Base-by-base conservation (phyloP, 371 early-diverging fungal species). In the Mucor plumbeus region DNA sequence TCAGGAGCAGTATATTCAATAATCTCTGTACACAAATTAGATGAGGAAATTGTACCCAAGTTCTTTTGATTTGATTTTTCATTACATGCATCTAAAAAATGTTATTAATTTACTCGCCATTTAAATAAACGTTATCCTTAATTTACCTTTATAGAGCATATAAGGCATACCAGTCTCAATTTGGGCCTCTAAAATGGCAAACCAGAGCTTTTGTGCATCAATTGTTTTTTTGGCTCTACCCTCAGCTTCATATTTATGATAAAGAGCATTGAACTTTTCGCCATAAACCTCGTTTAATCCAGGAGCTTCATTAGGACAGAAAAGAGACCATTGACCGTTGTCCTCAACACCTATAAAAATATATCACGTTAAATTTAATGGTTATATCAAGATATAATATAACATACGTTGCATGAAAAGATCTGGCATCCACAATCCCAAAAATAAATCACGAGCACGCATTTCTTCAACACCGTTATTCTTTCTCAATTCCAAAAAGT, bases 161-260 rank as follows among this genome's bases (percentile, higher is more conserved):
- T 95, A 99, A 1, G 99, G 99, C 48, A 93, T 98, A 35, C 99
- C 99, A 13, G 99, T 99, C 83, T 99, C 99, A 43, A 96, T 96
- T 84, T 99, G 99, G 5, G 99, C 82, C 64, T 99, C 99, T 47
- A 99, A 71, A 64, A 99, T 98, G 7, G 98, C 96, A 76, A 92
- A 96, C 99, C 99, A 99, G 34, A 99, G 87, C 86, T 98, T 97
- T 77, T 98, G 98, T 38, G 99, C 99, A 75, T 94, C 93, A 70
- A 99, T 85, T 14, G 89, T 90, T 77, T 90, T 90, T 76, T 95
- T 89, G 26, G 97, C 95, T 36, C 87, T 85, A 33, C 96, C 97
- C 66, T 91, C 83, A 13, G 81, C 77, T 76, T 99, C 99, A 78
- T 99, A 99, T 63, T 85, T 79, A n/a, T 71, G 75, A 75, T 99